Conservation (phyloP, 1,139 yeast genomes). For the Candida mesenterica region DNA sequence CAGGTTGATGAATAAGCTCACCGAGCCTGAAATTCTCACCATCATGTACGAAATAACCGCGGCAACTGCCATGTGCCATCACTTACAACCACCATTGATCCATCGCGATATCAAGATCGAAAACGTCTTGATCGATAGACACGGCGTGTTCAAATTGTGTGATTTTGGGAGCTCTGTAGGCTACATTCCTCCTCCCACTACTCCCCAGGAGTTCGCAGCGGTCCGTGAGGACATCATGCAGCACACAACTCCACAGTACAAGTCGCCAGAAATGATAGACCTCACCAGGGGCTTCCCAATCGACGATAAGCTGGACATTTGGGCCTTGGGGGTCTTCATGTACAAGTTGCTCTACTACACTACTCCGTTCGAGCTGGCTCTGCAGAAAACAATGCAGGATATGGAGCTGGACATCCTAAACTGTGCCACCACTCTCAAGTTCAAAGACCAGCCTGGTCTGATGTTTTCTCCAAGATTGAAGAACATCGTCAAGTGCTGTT, state of each 20-base stretch:
- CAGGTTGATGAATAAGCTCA: slow-evolving; percentile 75
- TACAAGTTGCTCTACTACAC: slow-evolving; percentile 91
- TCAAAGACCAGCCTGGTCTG: slow-evolving; percentile 39
- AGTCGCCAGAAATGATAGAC: slow-evolving; percentile 97
- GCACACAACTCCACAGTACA: slow-evolving; percentile 96
- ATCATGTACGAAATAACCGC: slow-evolving; percentile 81
- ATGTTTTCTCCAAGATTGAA: slow-evolving; percentile 47
- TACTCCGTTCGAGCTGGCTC: slow-evolving; percentile 85
- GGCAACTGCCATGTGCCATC: slow-evolving; percentile 89
- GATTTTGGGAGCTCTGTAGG: slow-evolving; percentile 94
- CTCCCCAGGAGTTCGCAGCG: slow-evolving; percentile 61
- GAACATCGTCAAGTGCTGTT: slow-evolving; percentile 58
- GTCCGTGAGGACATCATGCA: slow-evolving; percentile 81
- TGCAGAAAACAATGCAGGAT: slow-evolving; percentile 36
- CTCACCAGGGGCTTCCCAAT: slow-evolving; percentile 80
- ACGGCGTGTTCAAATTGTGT: slow-evolving; percentile 76
- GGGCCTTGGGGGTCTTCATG: slow-evolving; percentile 93
- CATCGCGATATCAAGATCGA: slow-evolving; percentile 96
- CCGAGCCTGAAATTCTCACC: slow-evolving; percentile 76
- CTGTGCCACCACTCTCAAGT: slow-evolving; percentile 31
- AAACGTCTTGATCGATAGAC: slow-evolving; percentile 77
- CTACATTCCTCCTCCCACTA: slow-evolving; percentile 62
- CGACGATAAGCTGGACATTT: slow-evolving; percentile 91
- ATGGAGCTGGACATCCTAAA: slow-evolving; percentile 40
- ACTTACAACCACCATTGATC: slow-evolving; percentile 72